Base-by-base conservation (phyloP, 495 filamentous ascomycete species). In the Hamigera avellanea region DNA sequence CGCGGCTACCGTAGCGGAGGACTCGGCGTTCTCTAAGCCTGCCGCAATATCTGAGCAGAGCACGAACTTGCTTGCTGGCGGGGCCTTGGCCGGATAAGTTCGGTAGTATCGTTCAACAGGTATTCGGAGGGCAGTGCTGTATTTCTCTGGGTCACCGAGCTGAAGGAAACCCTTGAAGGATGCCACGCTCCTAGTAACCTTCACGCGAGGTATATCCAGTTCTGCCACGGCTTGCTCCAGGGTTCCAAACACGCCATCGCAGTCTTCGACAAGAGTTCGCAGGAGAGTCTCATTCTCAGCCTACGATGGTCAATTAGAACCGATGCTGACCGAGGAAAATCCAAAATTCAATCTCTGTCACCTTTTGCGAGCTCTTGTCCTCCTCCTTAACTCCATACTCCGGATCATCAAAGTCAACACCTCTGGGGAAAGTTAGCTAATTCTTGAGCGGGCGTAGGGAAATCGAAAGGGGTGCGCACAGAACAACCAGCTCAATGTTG, bases 341-440 rank as follows among this genome's bases (percentile, higher is more conserved):
- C 16, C n/a, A 16, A 32, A 15, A 34, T 28, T 21, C 1, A 33
- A 21, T n/a, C 21, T 1, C n/a, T 27, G 30, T 19, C 45, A 78
- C 73, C 69, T 95, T 95, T 37, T 53, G 41, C 2, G 46, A 39
- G 33, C 74, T 64, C 56, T 99, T 99, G 45, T 82, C 76, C 56
- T 99, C 89, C 64, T 99, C 89, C 55, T 89, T 93, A 49, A 84
- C 81, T 18, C 88, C 87, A 49, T 77, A 95, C 19, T 94, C 87
- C 3, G 76, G 51, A 61, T 95, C 93, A 46, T 99, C 87, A 54
- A 96, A 96, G 58, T 99, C 91, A 17, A 88, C 72, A 6, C 91
- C 91, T 35, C 86, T 93, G 42, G n/a, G 18, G 9, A 30, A 30
- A n/a, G 36, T 69, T 52, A 70, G 54, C 33, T 26, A 9, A 15